A percentile compares a stretch with the other conserved stretches of the same genome.
Evolutionary conservation across 192 early-diverging fungal species (phyloP).

Genomic region (Podila clonocystis): DNA sequence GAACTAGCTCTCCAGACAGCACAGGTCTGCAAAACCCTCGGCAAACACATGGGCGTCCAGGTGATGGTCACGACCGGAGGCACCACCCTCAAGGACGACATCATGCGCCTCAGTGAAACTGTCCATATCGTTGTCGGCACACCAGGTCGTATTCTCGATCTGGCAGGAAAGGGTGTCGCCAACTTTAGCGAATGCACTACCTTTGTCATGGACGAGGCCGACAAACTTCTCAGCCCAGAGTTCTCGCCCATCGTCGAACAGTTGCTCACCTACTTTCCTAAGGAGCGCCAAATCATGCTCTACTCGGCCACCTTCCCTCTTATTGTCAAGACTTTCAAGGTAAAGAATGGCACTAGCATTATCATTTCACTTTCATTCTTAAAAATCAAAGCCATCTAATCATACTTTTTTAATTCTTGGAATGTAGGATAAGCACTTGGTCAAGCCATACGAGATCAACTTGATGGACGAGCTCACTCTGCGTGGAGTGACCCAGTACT

Average conservation of each 20-base stretch:
- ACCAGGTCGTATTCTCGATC: conserved; percentile 96
- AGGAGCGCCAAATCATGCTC: conserved; percentile 93
- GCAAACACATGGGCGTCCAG: conserved; percentile 95
- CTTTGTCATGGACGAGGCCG: conserved; percentile 99
- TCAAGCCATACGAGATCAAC: conserved; percentile 98
- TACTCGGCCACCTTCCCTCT: conserved; percentile 98
- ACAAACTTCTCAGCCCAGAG: conserved; percentile 98
- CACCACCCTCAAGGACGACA: conserved; percentile 99
- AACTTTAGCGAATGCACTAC: conserved; percentile 89
- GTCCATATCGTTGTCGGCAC: conserved; percentile 98
- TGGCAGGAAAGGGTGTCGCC: conserved; percentile 95
- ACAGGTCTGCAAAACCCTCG: conserved; percentile 97
- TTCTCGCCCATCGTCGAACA: conserved; percentile 99
- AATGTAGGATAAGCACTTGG: conserved; percentile 83
- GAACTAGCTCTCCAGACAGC: conserved; percentile 99
- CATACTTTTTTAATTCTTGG: too few species aligned
- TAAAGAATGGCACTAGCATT: too few species aligned
- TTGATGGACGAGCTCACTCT: conserved; percentile 99
- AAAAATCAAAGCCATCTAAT: too few species aligned
- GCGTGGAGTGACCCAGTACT: conserved; percentile 98
- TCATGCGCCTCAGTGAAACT: conserved; percentile 91
- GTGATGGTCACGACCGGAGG: conserved; percentile 99
- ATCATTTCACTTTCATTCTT: too few species aligned
- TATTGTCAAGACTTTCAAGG: conserved; percentile 96
- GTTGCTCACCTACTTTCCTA: conserved; percentile 89